Percentiles rank a stretch among this genome's conserved stretches.
Conservation (phyloP, 139 green algal species). For the Asterochloris erici region DNA sequence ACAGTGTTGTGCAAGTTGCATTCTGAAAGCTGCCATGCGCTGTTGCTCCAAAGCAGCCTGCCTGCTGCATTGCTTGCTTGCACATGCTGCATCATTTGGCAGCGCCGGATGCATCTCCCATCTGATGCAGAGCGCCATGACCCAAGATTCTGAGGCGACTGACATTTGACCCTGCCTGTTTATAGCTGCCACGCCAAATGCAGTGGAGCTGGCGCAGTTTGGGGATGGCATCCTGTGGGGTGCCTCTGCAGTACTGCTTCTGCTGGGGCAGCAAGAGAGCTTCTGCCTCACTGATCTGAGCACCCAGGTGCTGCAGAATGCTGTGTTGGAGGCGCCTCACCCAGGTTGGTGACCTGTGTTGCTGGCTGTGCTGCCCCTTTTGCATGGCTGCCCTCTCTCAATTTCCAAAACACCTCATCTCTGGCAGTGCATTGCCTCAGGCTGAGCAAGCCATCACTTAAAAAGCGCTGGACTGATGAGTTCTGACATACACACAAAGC, state of each 20-base stretch:
- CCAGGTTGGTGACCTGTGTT: too few relatives aligned
- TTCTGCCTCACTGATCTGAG: slow-evolving; percentile 9
- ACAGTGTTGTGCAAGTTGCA: too few relatives aligned
- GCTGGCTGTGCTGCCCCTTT: too few relatives aligned
- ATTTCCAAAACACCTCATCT: too few relatives aligned
- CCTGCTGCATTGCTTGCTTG: not conserved
- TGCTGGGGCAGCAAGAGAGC: not conserved
- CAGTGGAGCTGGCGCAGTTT: slow-evolving; percentile 11
- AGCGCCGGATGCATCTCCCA: not conserved
- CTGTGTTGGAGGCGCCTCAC: not conserved
- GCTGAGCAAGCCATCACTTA: too few relatives aligned
- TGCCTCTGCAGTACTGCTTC: not conserved
- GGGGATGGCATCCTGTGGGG: slow-evolving; percentile 16
- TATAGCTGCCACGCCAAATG: not conserved
- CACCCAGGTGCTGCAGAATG: not conserved
- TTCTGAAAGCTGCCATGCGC: too few relatives aligned
- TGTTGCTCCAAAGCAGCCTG: too few relatives aligned
- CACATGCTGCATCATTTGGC: not conserved
- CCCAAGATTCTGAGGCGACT: too few relatives aligned
- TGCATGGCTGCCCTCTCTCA: too few relatives aligned
- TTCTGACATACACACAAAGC: too few relatives aligned
- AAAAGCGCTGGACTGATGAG: too few relatives aligned
- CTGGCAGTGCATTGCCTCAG: too few relatives aligned
- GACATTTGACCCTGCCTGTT: not conserved
- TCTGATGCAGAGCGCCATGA: not conserved